Conservation (phyloP, 2,329 filamentous ascomycete genomes). For the Ophiostoma quercus region DNA sequence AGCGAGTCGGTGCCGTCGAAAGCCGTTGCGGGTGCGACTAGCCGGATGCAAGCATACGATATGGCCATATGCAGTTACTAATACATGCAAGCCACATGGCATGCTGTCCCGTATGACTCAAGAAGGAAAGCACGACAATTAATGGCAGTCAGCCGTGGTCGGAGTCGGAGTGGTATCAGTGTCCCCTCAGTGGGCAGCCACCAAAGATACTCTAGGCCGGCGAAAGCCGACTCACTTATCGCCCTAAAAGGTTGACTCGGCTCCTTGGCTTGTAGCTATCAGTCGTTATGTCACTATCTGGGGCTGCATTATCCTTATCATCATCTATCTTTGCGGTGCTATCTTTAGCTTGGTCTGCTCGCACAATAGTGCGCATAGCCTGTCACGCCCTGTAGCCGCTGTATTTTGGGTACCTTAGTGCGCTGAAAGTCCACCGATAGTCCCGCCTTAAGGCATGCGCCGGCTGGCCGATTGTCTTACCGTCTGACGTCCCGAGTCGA, state of each 20-base stretch:
- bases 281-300: background rate
- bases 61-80: background rate
- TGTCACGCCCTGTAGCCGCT: background rate
- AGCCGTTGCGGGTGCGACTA: background rate
- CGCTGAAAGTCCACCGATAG: background rate
- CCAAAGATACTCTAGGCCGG: background rate
- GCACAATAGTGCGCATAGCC: constrained; percentile 1
- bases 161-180: constrained; percentile 7
- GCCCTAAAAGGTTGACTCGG: background rate
- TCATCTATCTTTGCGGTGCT: background rate
- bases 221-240: constrained; percentile 7
- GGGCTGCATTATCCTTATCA: background rate
- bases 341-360: background rate
- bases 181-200: background rate
- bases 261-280: background rate
- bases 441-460: background rate
- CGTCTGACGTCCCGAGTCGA: background rate
- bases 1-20: background rate
- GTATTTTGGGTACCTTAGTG: background rate
- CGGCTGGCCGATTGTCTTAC: background rate
- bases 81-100: background rate
- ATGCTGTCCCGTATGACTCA: background rate
- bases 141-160: background rate
- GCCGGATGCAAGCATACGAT: background rate
- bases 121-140: background rate